Conservation (phyloP, 805 yeast species). For the Suhomyces prunicola region DNA sequence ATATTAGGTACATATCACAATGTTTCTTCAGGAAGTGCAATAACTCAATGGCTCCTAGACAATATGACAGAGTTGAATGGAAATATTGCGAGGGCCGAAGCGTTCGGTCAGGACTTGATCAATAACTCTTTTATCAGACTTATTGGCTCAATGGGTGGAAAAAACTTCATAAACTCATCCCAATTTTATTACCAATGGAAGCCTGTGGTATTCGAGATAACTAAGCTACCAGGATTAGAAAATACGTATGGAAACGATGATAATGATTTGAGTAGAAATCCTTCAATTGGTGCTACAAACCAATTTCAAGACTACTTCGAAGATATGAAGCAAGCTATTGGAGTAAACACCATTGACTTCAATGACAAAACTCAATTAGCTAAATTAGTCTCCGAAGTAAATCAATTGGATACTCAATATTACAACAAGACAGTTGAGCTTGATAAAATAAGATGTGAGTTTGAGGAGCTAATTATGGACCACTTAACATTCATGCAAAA, state of each 20-base stretch:
- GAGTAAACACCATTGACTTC: slow-evolving; percentile 39
- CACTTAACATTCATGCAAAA: slow-evolving; percentile 75
- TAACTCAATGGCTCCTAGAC: slow-evolving; percentile 57
- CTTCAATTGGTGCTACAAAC: slow-evolving; percentile 2
- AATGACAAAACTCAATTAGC: slow-evolving; percentile 51
- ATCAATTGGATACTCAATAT: slow-evolving; percentile 47
- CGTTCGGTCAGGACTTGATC: slow-evolving; percentile 69
- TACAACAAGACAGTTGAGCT: slow-evolving; percentile 52
- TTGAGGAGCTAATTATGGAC: slow-evolving; percentile 71
- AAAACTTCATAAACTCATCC: slow-evolving; percentile 67
- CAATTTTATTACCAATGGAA: slow-evolving; percentile 81
- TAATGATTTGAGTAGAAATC: slow-evolving; percentile 7
- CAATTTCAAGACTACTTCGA: slow-evolving; percentile 30
- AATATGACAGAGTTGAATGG: slow-evolving; percentile 42
- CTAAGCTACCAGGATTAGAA: slow-evolving; percentile 18
- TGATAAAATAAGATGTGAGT: slow-evolving; percentile 65
- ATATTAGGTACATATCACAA: slow-evolving; percentile 66
- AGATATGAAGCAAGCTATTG: slow-evolving; percentile 45
- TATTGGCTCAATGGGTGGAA: slow-evolving; percentile 58
- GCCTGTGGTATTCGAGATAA: slow-evolving; percentile 56
- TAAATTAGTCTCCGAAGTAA: slow-evolving; percentile 55
- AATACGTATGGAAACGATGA: slow-evolving; percentile 4
- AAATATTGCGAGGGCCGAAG: slow-evolving; percentile 59
- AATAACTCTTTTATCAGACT: slow-evolving; percentile 58
- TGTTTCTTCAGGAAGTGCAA: slow-evolving; percentile 58